Conservation (phyloP, 164 flowering plant genomes). For the Amborella trichopoda region DNA sequence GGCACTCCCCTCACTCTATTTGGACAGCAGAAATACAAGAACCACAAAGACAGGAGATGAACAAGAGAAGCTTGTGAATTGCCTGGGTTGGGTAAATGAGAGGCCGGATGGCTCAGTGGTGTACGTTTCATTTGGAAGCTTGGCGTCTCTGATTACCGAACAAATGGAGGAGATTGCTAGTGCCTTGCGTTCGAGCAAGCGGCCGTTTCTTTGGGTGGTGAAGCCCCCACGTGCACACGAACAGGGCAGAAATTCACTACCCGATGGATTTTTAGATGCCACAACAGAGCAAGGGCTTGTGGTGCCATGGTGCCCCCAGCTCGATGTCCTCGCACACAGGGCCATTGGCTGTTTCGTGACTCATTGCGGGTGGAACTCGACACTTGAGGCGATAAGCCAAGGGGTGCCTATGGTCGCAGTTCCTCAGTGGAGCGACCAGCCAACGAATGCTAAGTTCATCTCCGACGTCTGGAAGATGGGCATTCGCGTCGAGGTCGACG, state of each 20-base stretch:
- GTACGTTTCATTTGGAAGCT: conserved; percentile 29
- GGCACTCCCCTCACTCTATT: no score
- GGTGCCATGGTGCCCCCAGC: conserved; percentile 33
- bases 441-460: conserved; percentile 34
- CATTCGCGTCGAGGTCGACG: conserved; percentile 20
- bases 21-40: no score
- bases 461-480: conserved; percentile 44
- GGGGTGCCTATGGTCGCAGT: conserved; percentile 46
- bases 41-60: no score
- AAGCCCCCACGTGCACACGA: conserved; percentile 17
- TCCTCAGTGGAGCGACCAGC: conserved; percentile 43
- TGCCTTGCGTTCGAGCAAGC: conserved; percentile 7
- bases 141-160: conserved; percentile 5
- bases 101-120: conserved; percentile 18
- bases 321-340: conserved; percentile 27
- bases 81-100: conserved; percentile 20
- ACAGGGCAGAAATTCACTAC: conserved; percentile 19
- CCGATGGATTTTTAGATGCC: conserved; percentile 17
- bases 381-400: conserved; percentile 36
- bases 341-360: conserved; percentile 44
- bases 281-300: conserved; percentile 20
- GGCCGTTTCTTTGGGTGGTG: conserved; percentile 31
- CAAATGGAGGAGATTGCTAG: conserved; percentile 28
- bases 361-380: conserved; percentile 53
- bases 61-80: no score